Percentiles rank a stretch among this genome's conserved stretches.
phyloP scores from a whole-genome alignment of 352 stramenopile genomes.

The Plasmopara viticola region DNA sequence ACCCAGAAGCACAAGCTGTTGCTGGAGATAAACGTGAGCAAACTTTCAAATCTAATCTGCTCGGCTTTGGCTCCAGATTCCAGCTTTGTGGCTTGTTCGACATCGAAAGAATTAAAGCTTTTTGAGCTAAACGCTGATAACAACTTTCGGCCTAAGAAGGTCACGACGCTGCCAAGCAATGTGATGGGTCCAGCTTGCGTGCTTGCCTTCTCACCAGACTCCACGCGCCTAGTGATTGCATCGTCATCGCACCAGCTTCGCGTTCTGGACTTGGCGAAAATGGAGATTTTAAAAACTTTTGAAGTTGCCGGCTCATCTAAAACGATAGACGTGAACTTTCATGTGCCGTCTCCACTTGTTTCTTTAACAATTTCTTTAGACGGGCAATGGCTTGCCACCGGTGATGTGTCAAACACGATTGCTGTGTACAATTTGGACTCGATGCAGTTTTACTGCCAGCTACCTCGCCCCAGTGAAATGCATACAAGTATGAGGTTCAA shows the following conservation, averaged over 20 bases:
- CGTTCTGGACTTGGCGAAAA: conserved; percentile 64
- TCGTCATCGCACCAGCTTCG: conserved; percentile 58
- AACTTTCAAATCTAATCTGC: conserved; percentile 76
- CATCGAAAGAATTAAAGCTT: conserved; percentile 80
- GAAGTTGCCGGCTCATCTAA: conserved; percentile 21
- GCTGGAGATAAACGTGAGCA: conserved; percentile 74
- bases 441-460: conserved; percentile 74
- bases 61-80: conserved; percentile 79
- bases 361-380: conserved; percentile 74
- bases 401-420: conserved; percentile 62
- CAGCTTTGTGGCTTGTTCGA: conserved; percentile 81
- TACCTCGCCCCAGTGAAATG: conserved; percentile 61
- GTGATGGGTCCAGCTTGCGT: conserved; percentile 49
- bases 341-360: conserved; percentile 36
- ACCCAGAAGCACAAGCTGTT: conserved; percentile 64
- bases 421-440: conserved; percentile 82
- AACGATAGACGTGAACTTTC: conserved; percentile 12
- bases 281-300: conserved; percentile 77
- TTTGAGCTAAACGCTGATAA: conserved; percentile 63
- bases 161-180: conserved; percentile 30
- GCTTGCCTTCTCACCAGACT: conserved; percentile 73
- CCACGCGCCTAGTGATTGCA: conserved; percentile 63
- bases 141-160: conserved; percentile 52
- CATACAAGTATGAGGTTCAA: conserved; percentile 78
- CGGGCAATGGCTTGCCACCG: conserved; percentile 72